Base-by-base conservation (phyloP, 352 stramenopile species). In the Paralagenidium karlingii region DNA sequence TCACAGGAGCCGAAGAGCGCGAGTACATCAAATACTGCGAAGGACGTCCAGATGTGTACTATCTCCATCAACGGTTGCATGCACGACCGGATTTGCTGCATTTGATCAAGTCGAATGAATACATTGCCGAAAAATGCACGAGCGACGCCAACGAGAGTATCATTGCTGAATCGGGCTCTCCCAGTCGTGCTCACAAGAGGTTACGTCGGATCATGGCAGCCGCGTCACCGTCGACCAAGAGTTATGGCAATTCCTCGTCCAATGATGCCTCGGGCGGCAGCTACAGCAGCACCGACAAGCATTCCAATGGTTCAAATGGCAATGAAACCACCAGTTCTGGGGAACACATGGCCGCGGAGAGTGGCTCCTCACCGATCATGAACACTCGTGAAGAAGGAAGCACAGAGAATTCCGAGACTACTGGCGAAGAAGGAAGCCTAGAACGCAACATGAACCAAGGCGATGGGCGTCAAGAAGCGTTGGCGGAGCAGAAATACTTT, bases 401-500 rank as follows among this genome's bases (percentile, higher is more conserved):
- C 37, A 82, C 63, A 24, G 73, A 82, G 49, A 82, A 79, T 42
- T 86, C 73, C 15, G 73, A 86, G 54, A 86, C 73, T n/a, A 86
- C 73, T 8, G 68, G 68, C 34, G 68, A 86, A 47, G 73, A 83
- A 34, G 57, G 55, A 24, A 64, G 53, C 22, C 51, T 56, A 27
- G 61, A 66, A 34, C 78, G 76, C 47, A 69, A 71, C 37, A 53
- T 62, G 52, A 34, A 77, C 60, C 46, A 57, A 59, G 13, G 45
- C 47, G 13, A 31, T 39, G 36, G 28, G 40, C 61, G 70, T 22
- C 65, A 60, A 18, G 66, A 69, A 11, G 64, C 63, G n/a, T 49
- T 87, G n/a, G 61, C 63, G 1, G 69, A 84, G 41, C 73, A 87
- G 38, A 83, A 87, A 46, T 83, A 82, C 44, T 87, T 87, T 48